Evolutionary conservation across 179 eudicot genomes (phyloP).

Genomic region (Beta macrorhiza): DNA sequence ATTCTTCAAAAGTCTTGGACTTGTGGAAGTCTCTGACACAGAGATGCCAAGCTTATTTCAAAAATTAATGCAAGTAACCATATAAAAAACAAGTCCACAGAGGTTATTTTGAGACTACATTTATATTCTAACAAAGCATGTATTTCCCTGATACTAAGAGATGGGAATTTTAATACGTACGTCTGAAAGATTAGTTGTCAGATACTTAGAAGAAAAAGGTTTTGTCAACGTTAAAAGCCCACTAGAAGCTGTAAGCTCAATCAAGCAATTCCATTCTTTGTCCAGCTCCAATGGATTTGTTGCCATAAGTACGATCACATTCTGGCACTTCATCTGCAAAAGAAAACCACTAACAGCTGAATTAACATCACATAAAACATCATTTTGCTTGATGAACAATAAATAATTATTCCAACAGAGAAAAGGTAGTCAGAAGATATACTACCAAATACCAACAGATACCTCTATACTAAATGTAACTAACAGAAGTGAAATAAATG

Average conservation of each 20-base stretch:
- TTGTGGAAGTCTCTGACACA: too few species aligned
- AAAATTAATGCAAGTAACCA: too few species aligned
- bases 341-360: slow-evolving; percentile 23
- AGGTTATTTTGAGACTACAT: neutral
- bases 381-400: neutral
- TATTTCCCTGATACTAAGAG: neutral
- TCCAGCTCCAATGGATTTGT: slow-evolving; percentile 76
- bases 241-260: slow-evolving; percentile 50
- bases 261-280: slow-evolving; percentile 74
- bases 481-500: neutral
- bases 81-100: too few species aligned
- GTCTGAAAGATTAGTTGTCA: slow-evolving; percentile 64
- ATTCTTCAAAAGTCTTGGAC: neutral
- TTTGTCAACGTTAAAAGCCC: slow-evolving; percentile 44
- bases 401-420: neutral
- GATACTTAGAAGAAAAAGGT: slow-evolving; percentile 62
- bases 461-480: neutral
- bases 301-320: slow-evolving; percentile 71
- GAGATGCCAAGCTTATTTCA: too few species aligned
- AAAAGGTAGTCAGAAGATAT: neutral
- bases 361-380: neutral
- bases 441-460: neutral
- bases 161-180: slow-evolving; percentile 40
- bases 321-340: slow-evolving; percentile 76
- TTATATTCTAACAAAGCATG: neutral